Evolutionary conservation across 441 rosid species (phyloP).

Genomic region (Melianthus villosus): DNA sequence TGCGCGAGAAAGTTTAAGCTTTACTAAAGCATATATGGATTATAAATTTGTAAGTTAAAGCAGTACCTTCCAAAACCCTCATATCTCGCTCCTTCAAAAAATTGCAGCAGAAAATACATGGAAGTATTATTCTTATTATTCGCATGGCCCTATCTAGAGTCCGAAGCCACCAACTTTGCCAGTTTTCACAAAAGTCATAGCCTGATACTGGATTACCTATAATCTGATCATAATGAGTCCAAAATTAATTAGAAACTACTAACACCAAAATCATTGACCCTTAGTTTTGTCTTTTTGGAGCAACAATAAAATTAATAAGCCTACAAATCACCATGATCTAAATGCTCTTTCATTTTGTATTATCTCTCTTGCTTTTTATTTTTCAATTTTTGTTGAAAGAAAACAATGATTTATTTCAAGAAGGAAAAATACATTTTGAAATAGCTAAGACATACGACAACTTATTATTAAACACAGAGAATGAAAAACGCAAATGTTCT

Average conservation of each 20-base stretch:
- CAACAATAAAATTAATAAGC: too few species aligned
- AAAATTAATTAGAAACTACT: slow-evolving; percentile 16
- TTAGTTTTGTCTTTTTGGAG: slow-evolving; percentile 5
- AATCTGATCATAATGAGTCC: slow-evolving; percentile 25
- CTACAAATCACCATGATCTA: too few species aligned
- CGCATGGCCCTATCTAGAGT: slow-evolving; percentile 15
- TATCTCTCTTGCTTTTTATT: too few species aligned
- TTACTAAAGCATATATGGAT: not conserved
- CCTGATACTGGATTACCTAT: slow-evolving; percentile 23
- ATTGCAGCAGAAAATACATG: slow-evolving; percentile 22
- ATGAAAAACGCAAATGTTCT: too few species aligned
- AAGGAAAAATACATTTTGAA: too few species aligned
- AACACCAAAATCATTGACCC: slow-evolving; percentile 7
- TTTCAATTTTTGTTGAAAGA: too few species aligned
- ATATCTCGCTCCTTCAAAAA: slow-evolving; percentile 19
- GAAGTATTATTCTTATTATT: slow-evolving; percentile 22
- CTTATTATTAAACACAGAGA: too few species aligned
- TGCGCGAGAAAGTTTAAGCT: too few species aligned
- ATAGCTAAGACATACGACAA: too few species aligned
- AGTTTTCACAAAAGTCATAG: slow-evolving; percentile 17
- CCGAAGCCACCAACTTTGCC: slow-evolving; percentile 17
- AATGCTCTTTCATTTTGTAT: too few species aligned
- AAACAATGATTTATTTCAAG: too few species aligned
- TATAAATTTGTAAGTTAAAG: slow-evolving; percentile 3
- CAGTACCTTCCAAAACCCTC: slow-evolving; percentile 19